Evolutionary conservation across 2,329 filamentous ascomycete species (phyloP), one percentile per base, ranked within the genome.

Genomic region (Calonectria pseudoreteaudii): DNA sequence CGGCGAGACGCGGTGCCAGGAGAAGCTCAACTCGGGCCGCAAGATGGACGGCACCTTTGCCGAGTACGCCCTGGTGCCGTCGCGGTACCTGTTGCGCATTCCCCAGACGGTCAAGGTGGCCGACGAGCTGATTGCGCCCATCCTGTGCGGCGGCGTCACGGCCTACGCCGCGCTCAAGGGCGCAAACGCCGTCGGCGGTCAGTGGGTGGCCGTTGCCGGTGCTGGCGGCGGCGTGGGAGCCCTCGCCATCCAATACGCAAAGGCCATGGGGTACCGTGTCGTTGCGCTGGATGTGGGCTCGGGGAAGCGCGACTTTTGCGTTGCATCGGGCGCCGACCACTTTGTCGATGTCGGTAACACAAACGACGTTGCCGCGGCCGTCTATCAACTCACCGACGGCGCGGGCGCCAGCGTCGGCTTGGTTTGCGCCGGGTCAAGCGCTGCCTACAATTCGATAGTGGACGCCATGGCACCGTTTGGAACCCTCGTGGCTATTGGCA

Each of bases 121-220:
- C 14, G 85, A 86, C 56, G 84, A 86, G 60, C 58, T 80, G 6
- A 77, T 87, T 0, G 86, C 85, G 2, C 86, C 86, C 0, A 81
- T 87, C 9, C 73, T 87, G 38, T 88, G 86, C 68, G 86, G 82
- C 0, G 86, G 86, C 0, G 85, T 87, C 0, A 87, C 86, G 0
- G 86, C 85, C 0, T 87, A 87, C 73, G 85, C 85, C 75, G 85
- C 84, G 0, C 66, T 86, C 62, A 86, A 86, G 75, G 73, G 72
- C 1, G 82, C 81, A 38, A 77, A 70, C 4, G 73, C 81, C 6
- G 76, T 72, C 0, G 83, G 83, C 0, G 85, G 86, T 3, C 79
- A 84, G 66, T 86, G 81, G 80, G 73, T 86, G 1, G 84, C 81
- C 0, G 79, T 88, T 8, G 79, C 81, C 0, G 86, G 86, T 2